Base-by-base conservation (phyloP, 306 rosid genomes). In the Corylus heterophylla region DNA sequence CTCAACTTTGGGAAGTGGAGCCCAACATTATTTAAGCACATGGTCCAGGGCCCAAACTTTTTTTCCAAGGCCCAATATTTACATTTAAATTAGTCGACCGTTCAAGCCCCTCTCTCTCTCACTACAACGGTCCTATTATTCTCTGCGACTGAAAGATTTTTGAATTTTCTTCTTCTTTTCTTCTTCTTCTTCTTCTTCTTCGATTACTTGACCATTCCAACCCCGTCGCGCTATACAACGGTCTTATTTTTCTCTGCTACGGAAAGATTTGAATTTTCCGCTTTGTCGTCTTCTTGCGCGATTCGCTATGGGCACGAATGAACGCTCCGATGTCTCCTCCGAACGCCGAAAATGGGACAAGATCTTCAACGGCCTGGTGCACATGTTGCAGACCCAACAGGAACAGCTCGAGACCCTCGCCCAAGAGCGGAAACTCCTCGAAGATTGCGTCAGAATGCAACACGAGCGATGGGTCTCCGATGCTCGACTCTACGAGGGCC, bases 391-490 rank as follows among this genome's bases (percentile, higher is more conserved):
- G 47, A 78, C 71, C 56, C 92, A 89, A 85, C 94, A 92, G 62
- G 79, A 76, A 12, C 92, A 93, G 90, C 88, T 95, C 62, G 94
- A 83, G 31, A 74, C 88, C 5, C 85, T 91, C 64, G 85, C 83
- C 31, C 76, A 47, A 49, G 90, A 86, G 59, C 86, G 92, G 20
- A 88, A 85, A 61, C 31, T 88, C 76, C 88, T 91, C 49, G 83
- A 87, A 85, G 90, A 91, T 66, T 91, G 87, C 0, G 50, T 90
- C 63, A 52, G 50, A 76, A 70, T 78, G 86, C 93, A 89, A 79
- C 89, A 91, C 47, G 88, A 89, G 9, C 87, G 86, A 4, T 88
- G 94, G 99, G 25, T 7, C 71, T 90, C 83, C 10, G 92, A 88
- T 73, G 71, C 80, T 81, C 87, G 86, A 63, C 76, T 82, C 20